Conservation (phyloP, 2,329 filamentous ascomycete genomes). For the Cercospora sp. region DNA sequence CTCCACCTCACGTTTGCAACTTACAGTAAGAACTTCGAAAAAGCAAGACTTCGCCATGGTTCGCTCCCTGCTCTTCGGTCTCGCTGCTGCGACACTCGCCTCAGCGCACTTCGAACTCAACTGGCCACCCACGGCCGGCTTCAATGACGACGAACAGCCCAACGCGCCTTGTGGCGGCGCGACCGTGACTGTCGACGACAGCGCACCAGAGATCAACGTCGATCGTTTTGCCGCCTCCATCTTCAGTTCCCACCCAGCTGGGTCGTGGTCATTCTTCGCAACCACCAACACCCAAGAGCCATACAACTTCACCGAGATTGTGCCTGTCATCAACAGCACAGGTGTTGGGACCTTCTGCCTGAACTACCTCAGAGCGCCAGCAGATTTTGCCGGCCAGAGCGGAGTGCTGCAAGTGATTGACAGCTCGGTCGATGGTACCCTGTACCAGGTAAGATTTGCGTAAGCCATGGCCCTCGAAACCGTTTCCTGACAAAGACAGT, state of each 20-base stretch:
- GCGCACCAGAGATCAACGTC: constrained; percentile 31
- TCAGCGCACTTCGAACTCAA: constrained; percentile 48
- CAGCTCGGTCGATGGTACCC: constrained; percentile 30
- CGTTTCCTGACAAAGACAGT: constrained; percentile 21
- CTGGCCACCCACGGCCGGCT: constrained; percentile 39
- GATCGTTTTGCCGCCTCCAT: constrained; percentile 34
- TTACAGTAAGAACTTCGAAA: neutral
- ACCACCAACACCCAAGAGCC: constrained; percentile 33
- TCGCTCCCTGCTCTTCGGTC: constrained; percentile 29
- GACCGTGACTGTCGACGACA: constrained; percentile 28
- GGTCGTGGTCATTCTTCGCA: constrained; percentile 33
- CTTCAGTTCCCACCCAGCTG: constrained; percentile 33
- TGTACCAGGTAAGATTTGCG: constrained; percentile 35
- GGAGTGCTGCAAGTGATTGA: constrained; percentile 38
- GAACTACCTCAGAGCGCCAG: constrained; percentile 29
- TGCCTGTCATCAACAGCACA: constrained; percentile 30
- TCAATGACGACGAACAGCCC: constrained; percentile 33
- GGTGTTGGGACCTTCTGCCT: constrained; percentile 36
- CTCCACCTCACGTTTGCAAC: neutral
- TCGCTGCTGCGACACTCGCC: constrained; percentile 34
- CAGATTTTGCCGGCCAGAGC: constrained; percentile 31
- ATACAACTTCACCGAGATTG: constrained; percentile 36
- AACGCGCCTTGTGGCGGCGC: constrained; percentile 35
- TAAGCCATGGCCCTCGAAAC: neutral
- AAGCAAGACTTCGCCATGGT: constrained; percentile 25